Conservation (phyloP, 2,329 filamentous ascomycete species). For the Pseudogymnoascus destructans region DNA sequence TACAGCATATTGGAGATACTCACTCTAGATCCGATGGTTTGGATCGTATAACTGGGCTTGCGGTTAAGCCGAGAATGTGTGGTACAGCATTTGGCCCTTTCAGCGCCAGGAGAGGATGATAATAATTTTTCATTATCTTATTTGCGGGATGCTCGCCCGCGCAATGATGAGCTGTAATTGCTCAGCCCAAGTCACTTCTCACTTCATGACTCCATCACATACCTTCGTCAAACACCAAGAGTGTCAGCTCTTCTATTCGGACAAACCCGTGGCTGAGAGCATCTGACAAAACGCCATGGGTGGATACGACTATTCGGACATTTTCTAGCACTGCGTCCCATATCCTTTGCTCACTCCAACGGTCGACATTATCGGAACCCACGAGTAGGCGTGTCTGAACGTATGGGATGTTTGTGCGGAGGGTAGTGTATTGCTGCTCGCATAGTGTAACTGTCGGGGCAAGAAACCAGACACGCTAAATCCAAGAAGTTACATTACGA, state of each 20-base stretch:
- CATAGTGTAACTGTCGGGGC: conserved; percentile 57
- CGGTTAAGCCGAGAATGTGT: conserved; percentile 25
- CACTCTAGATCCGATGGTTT: conserved; percentile 20
- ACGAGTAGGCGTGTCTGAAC: conserved; percentile 40
- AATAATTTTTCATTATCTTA: conserved; percentile 24
- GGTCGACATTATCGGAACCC: conserved; percentile 45
- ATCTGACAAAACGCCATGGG: conserved; percentile 45
- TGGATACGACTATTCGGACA: conserved; percentile 47
- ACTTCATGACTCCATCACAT: conserved; percentile 9
- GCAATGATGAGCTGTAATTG: conserved; percentile 24
- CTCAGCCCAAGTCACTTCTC: background rate
- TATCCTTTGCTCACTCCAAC: conserved; percentile 44
- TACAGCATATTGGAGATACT: background rate
- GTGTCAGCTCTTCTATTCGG: conserved; percentile 36
- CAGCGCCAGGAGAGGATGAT: conserved; percentile 19
- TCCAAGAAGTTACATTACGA: background rate
- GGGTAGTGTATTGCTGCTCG: conserved; percentile 48
- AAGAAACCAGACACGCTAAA: conserved; percentile 56
- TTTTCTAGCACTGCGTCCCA: conserved; percentile 48
- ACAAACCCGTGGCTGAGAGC: conserved; percentile 51
- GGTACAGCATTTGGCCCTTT: conserved; percentile 16
- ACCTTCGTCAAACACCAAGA: conserved; percentile 58
- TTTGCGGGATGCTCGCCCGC: conserved; percentile 22
- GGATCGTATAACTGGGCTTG: conserved; percentile 25
- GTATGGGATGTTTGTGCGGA: conserved; percentile 44